Evolutionary conservation across 768 basidiomycete genomes (phyloP).

Genomic region (Cantharellus cinnabarinus): DNA sequence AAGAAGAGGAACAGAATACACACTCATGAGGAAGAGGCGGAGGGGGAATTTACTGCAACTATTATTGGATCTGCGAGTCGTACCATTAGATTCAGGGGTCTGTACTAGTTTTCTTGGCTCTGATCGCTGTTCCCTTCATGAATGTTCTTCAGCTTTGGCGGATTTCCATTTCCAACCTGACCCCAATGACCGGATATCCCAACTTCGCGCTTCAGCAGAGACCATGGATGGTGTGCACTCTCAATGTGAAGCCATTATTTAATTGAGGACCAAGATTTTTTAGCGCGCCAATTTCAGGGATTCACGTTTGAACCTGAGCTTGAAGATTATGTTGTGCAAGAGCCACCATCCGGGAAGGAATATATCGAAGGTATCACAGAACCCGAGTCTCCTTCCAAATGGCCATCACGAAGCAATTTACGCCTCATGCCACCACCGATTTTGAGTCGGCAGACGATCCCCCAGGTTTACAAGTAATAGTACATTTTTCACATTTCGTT

Average conservation of each 20-base stretch:
- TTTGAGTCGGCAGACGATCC: conserved; percentile 63
- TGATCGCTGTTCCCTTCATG: background rate
- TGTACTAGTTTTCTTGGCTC: conserved; percentile 15
- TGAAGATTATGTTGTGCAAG: conserved; percentile 32
- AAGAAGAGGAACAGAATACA: conserved; percentile 22
- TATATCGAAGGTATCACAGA: background rate
- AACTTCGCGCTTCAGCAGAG: conserved; percentile 54
- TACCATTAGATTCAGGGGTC: conserved; percentile 80
- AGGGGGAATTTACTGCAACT: conserved; percentile 55
- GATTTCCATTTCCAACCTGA: conserved; percentile 82
- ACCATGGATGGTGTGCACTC: conserved; percentile 48
- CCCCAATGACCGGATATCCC: conserved; percentile 43
- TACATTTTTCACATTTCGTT: background rate
- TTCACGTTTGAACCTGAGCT: conserved; percentile 50
- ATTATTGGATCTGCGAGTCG: conserved; percentile 51
- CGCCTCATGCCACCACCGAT: conserved; percentile 74
- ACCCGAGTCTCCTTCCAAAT: background rate
- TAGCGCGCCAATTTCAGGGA: conserved; percentile 55
- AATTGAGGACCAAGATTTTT: background rate
- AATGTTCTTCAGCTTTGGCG: conserved; percentile 47
- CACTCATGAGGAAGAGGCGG: conserved; percentile 3
- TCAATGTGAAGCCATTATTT: background rate
- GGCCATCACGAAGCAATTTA: conserved; percentile 25
- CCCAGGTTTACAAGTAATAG: conserved; percentile 60
- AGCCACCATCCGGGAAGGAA: conserved; percentile 1